phyloP scores from a whole-genome alignment of 495 filamentous ascomycete species.

The Aeminium ludgeri region DNA sequence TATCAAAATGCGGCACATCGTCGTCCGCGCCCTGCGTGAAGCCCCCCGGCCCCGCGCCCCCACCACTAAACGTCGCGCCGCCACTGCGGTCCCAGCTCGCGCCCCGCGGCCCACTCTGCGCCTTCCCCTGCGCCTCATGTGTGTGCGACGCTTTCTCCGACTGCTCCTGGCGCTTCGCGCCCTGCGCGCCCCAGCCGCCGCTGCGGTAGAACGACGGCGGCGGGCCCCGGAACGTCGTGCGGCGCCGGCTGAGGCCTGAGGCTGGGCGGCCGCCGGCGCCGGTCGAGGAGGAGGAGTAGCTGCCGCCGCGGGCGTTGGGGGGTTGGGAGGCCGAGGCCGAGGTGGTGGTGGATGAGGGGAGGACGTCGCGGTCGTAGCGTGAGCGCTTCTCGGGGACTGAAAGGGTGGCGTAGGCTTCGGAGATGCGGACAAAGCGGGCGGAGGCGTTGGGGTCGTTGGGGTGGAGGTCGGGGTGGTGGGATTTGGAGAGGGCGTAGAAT shows the following conservation, averaged over 20 bases:
- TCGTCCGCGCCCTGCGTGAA: constrained; percentile 23
- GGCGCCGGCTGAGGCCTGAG: constrained; percentile 60
- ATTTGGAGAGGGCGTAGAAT: constrained; percentile 85
- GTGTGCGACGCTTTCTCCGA: constrained; percentile 7
- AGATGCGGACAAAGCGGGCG: constrained; percentile 66
- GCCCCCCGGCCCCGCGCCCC: constrained; percentile 12
- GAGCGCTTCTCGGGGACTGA: constrained; percentile 51
- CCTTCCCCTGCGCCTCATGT: constrained; percentile 11
- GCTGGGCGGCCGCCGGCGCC: constrained; percentile 22
- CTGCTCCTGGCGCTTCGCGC: constrained; percentile 27
- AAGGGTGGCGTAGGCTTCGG: constrained; percentile 72
- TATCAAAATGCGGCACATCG: constrained; percentile 47
- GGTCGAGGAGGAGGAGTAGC: constrained; percentile 25
- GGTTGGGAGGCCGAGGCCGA: constrained; percentile 32
- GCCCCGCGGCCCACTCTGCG: constrained; percentile 4
- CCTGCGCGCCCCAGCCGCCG: constrained; percentile 51
- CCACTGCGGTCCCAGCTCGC: no score
- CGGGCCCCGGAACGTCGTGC: constrained; percentile 61
- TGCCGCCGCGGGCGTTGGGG: constrained; percentile 17
- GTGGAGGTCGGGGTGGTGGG: constrained; percentile 89
- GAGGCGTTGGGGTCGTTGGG: constrained; percentile 53
- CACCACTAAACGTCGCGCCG: constrained; percentile 8
- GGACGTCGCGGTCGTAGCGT: constrained; percentile 59
- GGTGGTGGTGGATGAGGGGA: constrained; percentile 18
- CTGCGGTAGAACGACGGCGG: constrained; percentile 74